These are phyloP conservation scores for Colletotrichum eleusines DNA, from an alignment of 2,329 filamentous ascomycete genomes.

Conservation along the genomic window DNA sequence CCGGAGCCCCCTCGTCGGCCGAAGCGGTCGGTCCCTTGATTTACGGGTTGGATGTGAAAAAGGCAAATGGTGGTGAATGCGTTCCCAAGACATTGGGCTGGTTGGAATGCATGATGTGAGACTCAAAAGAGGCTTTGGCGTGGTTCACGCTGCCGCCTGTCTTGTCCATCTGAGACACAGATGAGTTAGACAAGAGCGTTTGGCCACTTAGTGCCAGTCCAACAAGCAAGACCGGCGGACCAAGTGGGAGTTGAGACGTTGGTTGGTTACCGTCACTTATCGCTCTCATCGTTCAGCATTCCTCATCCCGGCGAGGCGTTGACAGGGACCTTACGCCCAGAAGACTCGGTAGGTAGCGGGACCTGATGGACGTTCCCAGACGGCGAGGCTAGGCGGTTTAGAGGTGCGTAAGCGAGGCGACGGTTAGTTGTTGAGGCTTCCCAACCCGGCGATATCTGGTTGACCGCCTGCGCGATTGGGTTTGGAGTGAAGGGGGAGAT, in stretches of 20 bases:
- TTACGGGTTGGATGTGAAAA: not conserved
- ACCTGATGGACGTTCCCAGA: conserved; percentile 36
- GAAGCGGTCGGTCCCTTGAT: conserved; percentile 4
- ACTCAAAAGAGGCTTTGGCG: conserved; percentile 27
- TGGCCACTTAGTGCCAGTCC: conserved; percentile 10
- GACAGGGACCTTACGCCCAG: conserved; percentile 11
- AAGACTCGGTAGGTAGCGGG: conserved; percentile 15
- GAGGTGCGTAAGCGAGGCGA: conserved; percentile 39
- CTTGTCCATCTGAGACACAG: conserved; percentile 26
- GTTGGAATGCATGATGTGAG: conserved; percentile 27
- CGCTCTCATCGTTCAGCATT: conserved; percentile 27
- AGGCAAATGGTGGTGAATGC: not conserved
- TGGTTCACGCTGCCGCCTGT: conserved; percentile 12
- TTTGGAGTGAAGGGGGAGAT: conserved; percentile 1
- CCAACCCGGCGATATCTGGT: conserved; percentile 26
- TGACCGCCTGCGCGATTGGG: conserved; percentile 36
- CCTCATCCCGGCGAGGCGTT: conserved; percentile 17
- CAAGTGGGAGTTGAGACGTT: conserved; percentile 1
- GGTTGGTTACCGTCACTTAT: conserved; percentile 5
- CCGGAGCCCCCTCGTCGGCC: conserved; percentile 19
- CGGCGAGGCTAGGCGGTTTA: conserved; percentile 40
- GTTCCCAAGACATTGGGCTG: conserved; percentile 13
- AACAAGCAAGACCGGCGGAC: not conserved
- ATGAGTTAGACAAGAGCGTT: conserved; percentile 26
- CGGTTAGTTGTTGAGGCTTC: conserved; percentile 42